A percentile compares a stretch with the other conserved stretches of the same genome.
These are phyloP conservation scores for Cucurbita pepo DNA, from an alignment of 306 rosid genomes.

Conservation along the genomic window DNA sequence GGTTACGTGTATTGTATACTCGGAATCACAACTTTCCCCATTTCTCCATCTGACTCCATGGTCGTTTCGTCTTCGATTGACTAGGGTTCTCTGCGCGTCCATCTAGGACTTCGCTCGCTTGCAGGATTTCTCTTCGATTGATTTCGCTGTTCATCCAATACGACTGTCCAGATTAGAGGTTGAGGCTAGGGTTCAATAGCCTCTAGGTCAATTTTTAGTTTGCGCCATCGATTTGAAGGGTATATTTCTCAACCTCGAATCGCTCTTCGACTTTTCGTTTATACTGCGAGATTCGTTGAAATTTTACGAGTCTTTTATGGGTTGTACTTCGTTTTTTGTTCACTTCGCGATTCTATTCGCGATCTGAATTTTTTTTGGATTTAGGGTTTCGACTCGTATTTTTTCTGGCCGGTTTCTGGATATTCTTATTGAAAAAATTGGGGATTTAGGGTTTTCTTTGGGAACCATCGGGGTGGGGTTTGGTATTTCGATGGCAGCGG, in stretches of 20 bases:
- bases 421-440: neutral
- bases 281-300: neutral
- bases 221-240: neutral
- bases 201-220: neutral
- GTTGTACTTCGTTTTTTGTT: neutral
- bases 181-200: neutral
- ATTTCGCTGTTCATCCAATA: neutral
- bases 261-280: neutral
- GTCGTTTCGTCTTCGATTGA: constrained; percentile 4
- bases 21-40: neutral
- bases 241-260: neutral
- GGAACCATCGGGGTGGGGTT: neutral
- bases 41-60: neutral
- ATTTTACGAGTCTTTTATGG: neutral
- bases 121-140: constrained; percentile 4
- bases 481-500: constrained; percentile 59
- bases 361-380: neutral
- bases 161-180: neutral
- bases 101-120: neutral
- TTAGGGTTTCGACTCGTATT: neutral
- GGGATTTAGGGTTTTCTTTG: neutral
- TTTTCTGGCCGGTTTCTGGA: neutral
- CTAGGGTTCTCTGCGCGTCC: constrained; percentile 5
- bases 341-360: neutral
- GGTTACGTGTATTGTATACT: neutral